These are phyloP conservation scores for Globisporangium lucens DNA, from an alignment of 352 stramenopile species.

Conservation along the genomic window DNA sequence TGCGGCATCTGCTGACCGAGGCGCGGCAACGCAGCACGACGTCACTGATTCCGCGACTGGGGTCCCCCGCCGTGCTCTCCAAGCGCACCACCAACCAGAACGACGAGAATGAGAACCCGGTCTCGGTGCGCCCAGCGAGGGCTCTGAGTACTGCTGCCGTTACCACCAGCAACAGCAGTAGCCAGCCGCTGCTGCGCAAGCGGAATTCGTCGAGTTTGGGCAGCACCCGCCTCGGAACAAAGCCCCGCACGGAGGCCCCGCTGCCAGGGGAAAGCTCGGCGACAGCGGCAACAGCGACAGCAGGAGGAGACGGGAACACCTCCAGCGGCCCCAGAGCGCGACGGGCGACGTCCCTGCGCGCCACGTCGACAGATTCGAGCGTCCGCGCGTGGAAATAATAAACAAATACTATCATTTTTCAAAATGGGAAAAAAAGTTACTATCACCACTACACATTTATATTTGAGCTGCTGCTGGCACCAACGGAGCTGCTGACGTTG, in stretches of 20 bases:
- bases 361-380: constrained; percentile 7
- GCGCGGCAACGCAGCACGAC: constrained; percentile 66
- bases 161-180: neutral
- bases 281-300: neutral
- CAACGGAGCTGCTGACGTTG: neutral
- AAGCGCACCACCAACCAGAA: constrained; percentile 25
- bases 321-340: constrained; percentile 1
- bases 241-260: constrained; percentile 13
- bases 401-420: neutral
- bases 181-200: constrained; percentile 7
- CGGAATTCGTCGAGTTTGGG: constrained; percentile 18
- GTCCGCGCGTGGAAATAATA: constrained; percentile 12
- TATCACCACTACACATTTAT: neutral
- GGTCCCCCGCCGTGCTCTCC: constrained; percentile 22
- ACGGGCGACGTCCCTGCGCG: constrained; percentile 11
- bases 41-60: constrained; percentile 65
- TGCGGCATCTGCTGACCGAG: constrained; percentile 69
- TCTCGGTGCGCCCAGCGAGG: neutral
- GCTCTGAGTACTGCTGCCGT: neutral
- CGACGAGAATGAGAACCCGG: constrained; percentile 25
- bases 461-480: constrained; percentile 1
- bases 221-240: constrained; percentile 11
- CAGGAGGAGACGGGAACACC: neutral
- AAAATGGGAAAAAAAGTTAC: neutral
- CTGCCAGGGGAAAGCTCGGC: neutral